Percentiles rank a stretch among this genome's conserved stretches.
These are phyloP conservation scores for Coemansia brasiliensis DNA, from an alignment of 192 early-diverging fungal species.

Conservation along the genomic window DNA sequence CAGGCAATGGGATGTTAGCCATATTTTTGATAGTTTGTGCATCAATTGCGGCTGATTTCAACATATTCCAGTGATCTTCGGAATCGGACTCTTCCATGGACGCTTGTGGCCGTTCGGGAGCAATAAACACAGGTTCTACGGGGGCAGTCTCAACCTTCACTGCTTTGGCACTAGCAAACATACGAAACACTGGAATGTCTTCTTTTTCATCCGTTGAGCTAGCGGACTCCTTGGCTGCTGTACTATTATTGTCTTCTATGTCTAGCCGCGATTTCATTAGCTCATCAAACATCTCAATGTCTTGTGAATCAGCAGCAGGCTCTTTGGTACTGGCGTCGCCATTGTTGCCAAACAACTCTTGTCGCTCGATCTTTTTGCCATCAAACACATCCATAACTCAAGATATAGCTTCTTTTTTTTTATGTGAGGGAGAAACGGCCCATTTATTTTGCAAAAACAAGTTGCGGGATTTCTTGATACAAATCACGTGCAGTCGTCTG, in stretches of 20 bases:
- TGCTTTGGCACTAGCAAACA: constrained; percentile 43
- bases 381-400: constrained; percentile 5
- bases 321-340: background rate
- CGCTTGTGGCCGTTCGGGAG: constrained; percentile 29
- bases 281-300: constrained; percentile 39
- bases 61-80: constrained; percentile 45
- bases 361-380: constrained; percentile 39
- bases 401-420: constrained; percentile 1
- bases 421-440: too few relatives aligned
- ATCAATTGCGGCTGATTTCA: constrained; percentile 37
- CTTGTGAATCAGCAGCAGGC: constrained; percentile 22
- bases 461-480: background rate
- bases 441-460: too few relatives aligned
- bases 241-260: constrained; percentile 1
- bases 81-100: constrained; percentile 39
- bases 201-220: background rate
- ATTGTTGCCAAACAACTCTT: constrained; percentile 23
- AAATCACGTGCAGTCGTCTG: constrained; percentile 1
- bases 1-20: constrained; percentile 28
- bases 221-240: background rate
- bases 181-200: constrained; percentile 29
- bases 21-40: constrained; percentile 17
- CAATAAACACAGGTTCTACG: constrained; percentile 18
- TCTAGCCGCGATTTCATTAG: constrained; percentile 41
- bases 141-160: constrained; percentile 37